Conservation (phyloP, 768 basidiomycete genomes). For the Tricholoma sp. region DNA sequence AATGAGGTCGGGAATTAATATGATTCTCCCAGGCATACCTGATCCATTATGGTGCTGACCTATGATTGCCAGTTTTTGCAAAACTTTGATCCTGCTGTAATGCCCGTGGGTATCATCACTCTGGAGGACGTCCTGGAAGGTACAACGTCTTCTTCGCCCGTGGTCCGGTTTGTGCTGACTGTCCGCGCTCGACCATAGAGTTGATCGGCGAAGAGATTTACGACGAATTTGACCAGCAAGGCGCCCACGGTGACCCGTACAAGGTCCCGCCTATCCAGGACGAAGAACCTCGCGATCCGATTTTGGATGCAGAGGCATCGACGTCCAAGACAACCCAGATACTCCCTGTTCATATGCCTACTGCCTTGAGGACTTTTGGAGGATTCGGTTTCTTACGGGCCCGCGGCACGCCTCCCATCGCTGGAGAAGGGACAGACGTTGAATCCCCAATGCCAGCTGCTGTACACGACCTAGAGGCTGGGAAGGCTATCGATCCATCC, state of each 20-base stretch:
- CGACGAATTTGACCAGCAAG: constrained; percentile 84
- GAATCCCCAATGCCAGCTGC: constrained; percentile 7
- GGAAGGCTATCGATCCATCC: neutral
- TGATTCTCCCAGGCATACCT: constrained; percentile 2
- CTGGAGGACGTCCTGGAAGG: constrained; percentile 92
- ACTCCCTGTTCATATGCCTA: constrained; percentile 29
- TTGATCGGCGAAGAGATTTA: constrained; percentile 92
- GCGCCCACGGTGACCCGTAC: constrained; percentile 51
- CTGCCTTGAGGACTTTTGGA: constrained; percentile 39
- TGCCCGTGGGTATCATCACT: constrained; percentile 89
- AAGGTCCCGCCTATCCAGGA: constrained; percentile 24
- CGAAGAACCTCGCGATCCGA: constrained; percentile 11
- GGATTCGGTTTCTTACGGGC: constrained; percentile 49
- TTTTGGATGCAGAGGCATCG: constrained; percentile 2
- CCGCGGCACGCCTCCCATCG: constrained; percentile 54
- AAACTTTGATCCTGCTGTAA: constrained; percentile 74
- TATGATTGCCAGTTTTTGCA: constrained; percentile 60
- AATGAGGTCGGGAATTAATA: constrained; percentile 49
- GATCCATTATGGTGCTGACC: neutral
- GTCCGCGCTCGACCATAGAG: constrained; percentile 37
- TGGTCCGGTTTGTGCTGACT: constrained; percentile 1
- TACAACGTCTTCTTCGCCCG: constrained; percentile 17
- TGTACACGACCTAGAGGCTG: constrained; percentile 8
- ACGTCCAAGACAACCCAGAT: neutral
- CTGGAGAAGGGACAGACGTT: constrained; percentile 26